Conservation (phyloP, 2,329 filamentous ascomycete species). For the Raffaelea arxii region DNA sequence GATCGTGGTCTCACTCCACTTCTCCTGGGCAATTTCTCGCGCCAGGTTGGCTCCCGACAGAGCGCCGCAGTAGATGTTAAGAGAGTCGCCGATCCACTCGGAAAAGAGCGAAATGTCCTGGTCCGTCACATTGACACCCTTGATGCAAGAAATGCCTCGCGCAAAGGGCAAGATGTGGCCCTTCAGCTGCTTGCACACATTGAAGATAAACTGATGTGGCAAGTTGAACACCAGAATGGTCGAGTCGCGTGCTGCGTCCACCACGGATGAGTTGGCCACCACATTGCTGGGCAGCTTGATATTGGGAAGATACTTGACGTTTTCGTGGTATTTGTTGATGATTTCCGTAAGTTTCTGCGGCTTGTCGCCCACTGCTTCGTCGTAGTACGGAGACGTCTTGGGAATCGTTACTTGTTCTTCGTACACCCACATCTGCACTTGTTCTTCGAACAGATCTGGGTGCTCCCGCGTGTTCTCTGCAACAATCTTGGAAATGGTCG, state of each 20-base stretch:
- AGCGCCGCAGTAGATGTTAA: conserved; percentile 94
- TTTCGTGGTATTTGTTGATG: conserved; percentile 91
- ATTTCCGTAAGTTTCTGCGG: conserved; percentile 81
- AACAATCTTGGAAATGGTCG: conserved; percentile 93
- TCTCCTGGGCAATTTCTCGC: conserved; percentile 80
- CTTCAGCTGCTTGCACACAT: conserved; percentile 72
- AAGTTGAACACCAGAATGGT: conserved; percentile 94
- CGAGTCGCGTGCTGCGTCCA: conserved; percentile 71
- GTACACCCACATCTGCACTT: conserved; percentile 98
- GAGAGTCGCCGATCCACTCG: conserved; percentile 81
- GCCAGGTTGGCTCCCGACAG: conserved; percentile 95
- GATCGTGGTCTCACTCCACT: conserved; percentile 94
- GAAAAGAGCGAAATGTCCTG: conserved; percentile 83
- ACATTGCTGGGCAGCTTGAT: conserved; percentile 77
- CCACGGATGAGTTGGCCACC: conserved; percentile 70
- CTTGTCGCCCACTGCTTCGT: conserved; percentile 49
- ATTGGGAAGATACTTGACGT: conserved; percentile 93
- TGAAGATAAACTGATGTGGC: conserved; percentile 89
- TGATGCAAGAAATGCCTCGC: conserved; percentile 93
- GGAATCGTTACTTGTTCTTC: conserved; percentile 79
- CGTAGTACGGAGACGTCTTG: conserved; percentile 63
- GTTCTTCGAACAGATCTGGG: conserved; percentile 70
- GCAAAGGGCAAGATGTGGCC: conserved; percentile 89
- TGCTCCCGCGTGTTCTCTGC: conserved; percentile 81
- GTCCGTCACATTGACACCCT: conserved; percentile 88